Base-by-base conservation (phyloP, 2,329 filamentous ascomycete species). In the Cladosporium sphaerospermum region DNA sequence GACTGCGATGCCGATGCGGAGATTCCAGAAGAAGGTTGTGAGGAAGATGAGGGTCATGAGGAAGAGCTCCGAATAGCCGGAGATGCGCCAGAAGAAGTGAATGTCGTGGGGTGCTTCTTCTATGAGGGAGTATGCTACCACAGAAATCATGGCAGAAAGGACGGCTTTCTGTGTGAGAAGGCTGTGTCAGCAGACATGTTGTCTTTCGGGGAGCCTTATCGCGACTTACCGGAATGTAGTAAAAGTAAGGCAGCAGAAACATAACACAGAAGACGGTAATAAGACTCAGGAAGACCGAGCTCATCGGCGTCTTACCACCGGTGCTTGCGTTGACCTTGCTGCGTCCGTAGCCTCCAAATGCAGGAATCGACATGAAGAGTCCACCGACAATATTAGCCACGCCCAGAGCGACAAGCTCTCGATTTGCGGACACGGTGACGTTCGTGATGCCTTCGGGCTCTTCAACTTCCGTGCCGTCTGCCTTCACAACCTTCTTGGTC, bases 91-190 rank as follows among this genome's bases (percentile, higher is more conserved):
- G 75, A 97, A 99, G 77, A 97, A 99, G 45, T 79, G 76, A 57
- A 99, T 83, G 69, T 99, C 93, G 63, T 93, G 86, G 0, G 93
- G 93, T 10, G 89, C 89, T 75, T 99, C 93, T 74, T 99, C 93
- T 56, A 97, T 88, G 6, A 99, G 79, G 16, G 90, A 93, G 75
- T 86, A 96, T 16, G 93, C 93, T 23, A 99, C 92, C 2, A 96
- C 92, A 11, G 88, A 91, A 56, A 99, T 95, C 83, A 97, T 93
- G 14, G 92, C 82, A 14, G 85, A 95, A 16, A 99, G 79, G 1
- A 97, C 90, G 4, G 89, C 89, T 86, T 96, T 96, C 85, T 93
- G 49, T 28, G 19, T 11, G 13, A 36, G 9, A 13, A 28, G 23
- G 43, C 16, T 6, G 31, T 33, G 19, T 40, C 9, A 59, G 63